These are phyloP conservation scores for Mycosphaerella arachidis DNA, from an alignment of 2,329 filamentous ascomycete species.

Conservation along the genomic window DNA sequence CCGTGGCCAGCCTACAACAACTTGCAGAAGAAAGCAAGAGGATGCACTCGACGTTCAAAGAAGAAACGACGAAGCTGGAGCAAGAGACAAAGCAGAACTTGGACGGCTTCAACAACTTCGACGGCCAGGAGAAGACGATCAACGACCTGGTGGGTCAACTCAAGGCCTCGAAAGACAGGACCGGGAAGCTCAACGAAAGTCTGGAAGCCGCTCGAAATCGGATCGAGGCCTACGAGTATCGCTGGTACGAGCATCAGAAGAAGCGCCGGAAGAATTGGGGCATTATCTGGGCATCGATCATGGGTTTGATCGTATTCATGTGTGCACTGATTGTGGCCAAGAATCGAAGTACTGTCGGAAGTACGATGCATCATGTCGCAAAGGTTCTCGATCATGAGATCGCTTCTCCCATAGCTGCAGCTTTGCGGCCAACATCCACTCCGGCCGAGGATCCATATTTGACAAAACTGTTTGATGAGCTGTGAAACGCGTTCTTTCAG, in stretches of 20 bases:
- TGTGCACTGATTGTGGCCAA: conserved; percentile 25
- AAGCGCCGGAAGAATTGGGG: conserved; percentile 41
- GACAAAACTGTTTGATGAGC: conserved; percentile 28
- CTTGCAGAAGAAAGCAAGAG: conserved; percentile 58
- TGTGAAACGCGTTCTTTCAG: conserved; percentile 10
- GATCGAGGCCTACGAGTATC: conserved; percentile 63
- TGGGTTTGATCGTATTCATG: conserved; percentile 22
- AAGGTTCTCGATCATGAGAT: conserved; percentile 20
- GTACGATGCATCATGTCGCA: conserved; percentile 15
- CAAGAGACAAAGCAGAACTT: conserved; percentile 59
- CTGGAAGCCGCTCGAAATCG: conserved; percentile 60
- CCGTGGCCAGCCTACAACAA: conserved; percentile 60
- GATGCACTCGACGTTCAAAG: conserved; percentile 46
- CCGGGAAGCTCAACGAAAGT: conserved; percentile 56
- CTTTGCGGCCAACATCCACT: conserved; percentile 18
- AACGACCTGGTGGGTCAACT: conserved; percentile 59
- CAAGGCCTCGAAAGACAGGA: conserved; percentile 54
- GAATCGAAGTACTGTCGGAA: conserved; percentile 23
- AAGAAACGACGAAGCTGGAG: conserved; percentile 56
- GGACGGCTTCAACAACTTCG: conserved; percentile 57
- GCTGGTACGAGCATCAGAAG: conserved; percentile 65
- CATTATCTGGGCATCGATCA: conserved; percentile 26
- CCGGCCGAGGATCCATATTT: conserved; percentile 28
- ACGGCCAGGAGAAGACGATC: conserved; percentile 61
- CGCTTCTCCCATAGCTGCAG: conserved; percentile 13